phyloP scores from a whole-genome alignment of 1,139 yeast species.

The Lodderomyces theae region DNA sequence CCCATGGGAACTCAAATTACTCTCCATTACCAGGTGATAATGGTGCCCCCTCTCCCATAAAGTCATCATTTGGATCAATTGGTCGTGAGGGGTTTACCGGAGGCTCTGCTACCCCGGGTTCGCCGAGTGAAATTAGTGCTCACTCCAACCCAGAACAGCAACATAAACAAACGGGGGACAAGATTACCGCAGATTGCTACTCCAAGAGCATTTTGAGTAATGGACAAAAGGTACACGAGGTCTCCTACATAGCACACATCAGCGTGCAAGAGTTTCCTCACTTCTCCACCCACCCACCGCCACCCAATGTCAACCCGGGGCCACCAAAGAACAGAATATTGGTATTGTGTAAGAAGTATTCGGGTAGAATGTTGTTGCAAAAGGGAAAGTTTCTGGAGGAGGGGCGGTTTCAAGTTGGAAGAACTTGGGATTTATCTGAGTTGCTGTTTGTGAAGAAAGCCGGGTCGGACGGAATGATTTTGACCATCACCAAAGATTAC shows the following conservation, averaged over 20 bases:
- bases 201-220: constrained; percentile 29
- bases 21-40: not conserved
- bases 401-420: constrained; percentile 80
- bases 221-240: constrained; percentile 33
- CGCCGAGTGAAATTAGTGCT: constrained; percentile 9
- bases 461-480: constrained; percentile 55
- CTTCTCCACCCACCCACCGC: constrained; percentile 42
- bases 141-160: constrained; percentile 14
- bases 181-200: constrained; percentile 42
- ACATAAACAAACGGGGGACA: constrained; percentile 25
- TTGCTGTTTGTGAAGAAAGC: constrained; percentile 54
- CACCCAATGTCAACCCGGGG: constrained; percentile 31
- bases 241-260: constrained; percentile 39
- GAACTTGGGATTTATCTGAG: constrained; percentile 88
- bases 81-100: not conserved
- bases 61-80: constrained; percentile 1
- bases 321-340: constrained; percentile 39
- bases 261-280: constrained; percentile 38
- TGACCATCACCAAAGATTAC: constrained; percentile 72
- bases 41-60: constrained; percentile 6
- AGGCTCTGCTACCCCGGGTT: constrained; percentile 5
- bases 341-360: constrained; percentile 39
- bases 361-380: constrained; percentile 71
- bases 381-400: constrained; percentile 81
- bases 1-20: not conserved